Evolutionary conservation across 2,329 filamentous ascomycete genomes (phyloP).

Genomic region (Fusarium mundagurra): DNA sequence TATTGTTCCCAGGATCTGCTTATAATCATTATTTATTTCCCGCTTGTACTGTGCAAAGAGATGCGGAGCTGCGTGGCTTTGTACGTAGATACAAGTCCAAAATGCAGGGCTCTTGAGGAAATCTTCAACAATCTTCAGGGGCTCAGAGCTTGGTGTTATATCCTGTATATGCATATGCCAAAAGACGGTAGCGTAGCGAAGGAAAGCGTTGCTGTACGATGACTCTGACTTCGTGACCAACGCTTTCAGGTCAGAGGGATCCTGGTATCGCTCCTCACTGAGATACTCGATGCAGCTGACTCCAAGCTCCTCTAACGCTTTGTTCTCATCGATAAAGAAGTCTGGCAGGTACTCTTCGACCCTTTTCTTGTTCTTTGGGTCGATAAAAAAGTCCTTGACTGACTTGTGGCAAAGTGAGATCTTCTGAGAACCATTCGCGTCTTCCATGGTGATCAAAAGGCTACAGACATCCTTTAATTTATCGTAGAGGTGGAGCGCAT

Average conservation of each 20-base stretch:
- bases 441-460: not conserved
- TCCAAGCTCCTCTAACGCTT: not conserved
- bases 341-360: not conserved
- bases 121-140: not conserved
- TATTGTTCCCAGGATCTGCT: not conserved
- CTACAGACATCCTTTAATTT: not conserved
- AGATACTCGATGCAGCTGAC: not conserved
- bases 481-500: not conserved
- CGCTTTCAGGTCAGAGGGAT: not conserved
- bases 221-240: not conserved
- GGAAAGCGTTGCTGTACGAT: not conserved
- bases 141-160: not conserved
- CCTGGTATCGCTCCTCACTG: not conserved
- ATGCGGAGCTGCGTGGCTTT: not conserved
- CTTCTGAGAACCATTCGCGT: not conserved
- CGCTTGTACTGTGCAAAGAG: not conserved
- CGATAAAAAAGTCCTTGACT: not conserved
- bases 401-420: not conserved
- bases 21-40: not conserved
- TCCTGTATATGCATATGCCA: not conserved
- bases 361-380: not conserved
- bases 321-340: not conserved
- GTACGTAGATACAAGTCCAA: not conserved
- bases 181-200: not conserved
- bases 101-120: not conserved